Percentiles rank a stretch among this genome's conserved stretches.
These are phyloP conservation scores for Wickerhamomyces sydowiorum DNA, from an alignment of 805 yeast genomes.

Conservation along the genomic window DNA sequence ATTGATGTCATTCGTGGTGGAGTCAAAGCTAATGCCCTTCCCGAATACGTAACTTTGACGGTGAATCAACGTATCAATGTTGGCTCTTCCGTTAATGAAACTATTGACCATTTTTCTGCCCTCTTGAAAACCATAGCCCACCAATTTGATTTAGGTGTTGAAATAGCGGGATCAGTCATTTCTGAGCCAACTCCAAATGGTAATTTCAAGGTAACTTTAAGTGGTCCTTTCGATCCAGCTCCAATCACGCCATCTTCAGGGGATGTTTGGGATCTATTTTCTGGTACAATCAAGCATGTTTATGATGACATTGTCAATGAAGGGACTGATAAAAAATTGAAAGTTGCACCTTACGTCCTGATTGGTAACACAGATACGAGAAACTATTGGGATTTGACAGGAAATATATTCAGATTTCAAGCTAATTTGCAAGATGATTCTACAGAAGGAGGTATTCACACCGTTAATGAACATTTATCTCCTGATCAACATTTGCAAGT, in stretches of 20 bases:
- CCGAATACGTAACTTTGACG: slow-evolving; percentile 44
- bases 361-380: slow-evolving; percentile 1
- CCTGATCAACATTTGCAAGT: slow-evolving; percentile 12
- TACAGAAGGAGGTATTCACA: slow-evolving; percentile 9
- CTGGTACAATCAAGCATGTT: slow-evolving; percentile 39
- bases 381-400: slow-evolving; percentile 12
- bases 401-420: slow-evolving; percentile 14
- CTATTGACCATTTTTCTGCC: slow-evolving; percentile 23
- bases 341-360: background rate
- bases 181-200: slow-evolving; percentile 23
- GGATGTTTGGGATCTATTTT: slow-evolving; percentile 15
- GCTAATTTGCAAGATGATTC: slow-evolving; percentile 5
- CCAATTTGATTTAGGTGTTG: slow-evolving; percentile 16
- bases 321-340: background rate
- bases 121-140: slow-evolving; percentile 13
- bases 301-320: slow-evolving; percentile 37
- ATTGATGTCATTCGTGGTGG: slow-evolving; percentile 52
- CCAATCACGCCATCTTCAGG: slow-evolving; percentile 11
- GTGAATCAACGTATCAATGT: slow-evolving; percentile 62
- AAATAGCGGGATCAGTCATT: slow-evolving; percentile 6
- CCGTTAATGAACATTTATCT: slow-evolving; percentile 14
- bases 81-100: slow-evolving; percentile 40
- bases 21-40: slow-evolving; percentile 69
- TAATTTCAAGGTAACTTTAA: slow-evolving; percentile 20
- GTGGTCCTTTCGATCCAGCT: slow-evolving; percentile 12